Evolutionary conservation across 148 eudicot genomes (phyloP), one percentile per base, ranked within the genome.

Genomic region (Talinum fruticosum): DNA sequence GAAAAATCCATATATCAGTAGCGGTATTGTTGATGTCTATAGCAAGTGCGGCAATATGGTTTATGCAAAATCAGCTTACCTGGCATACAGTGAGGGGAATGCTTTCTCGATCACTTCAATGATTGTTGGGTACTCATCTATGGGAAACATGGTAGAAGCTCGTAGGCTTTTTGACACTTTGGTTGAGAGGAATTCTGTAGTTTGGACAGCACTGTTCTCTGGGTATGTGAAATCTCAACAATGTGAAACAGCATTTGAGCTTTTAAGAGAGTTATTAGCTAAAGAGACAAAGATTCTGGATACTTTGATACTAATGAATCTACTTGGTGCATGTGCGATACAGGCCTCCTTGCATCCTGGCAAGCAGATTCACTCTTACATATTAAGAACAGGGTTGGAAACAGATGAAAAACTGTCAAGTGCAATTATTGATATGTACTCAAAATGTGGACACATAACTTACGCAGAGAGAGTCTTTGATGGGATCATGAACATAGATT

Each of bases 11-110:
- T 95, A 85, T 62, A 71, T 95, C 62, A 85, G 87, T 57, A 91
- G 94, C 80, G 92, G 91, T 30, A 83, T 95, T 79, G 90, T 95
- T 47, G 93, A 92, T 83, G 80, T 91, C 36, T 95, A 95, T 81
- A 85, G 90, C 85, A 91, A 91, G 78, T 90, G 97, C 75, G 91
- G 92, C 12, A 77, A 82, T 38, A 85, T 95, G 89, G 86, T 81
- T 61, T 83, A 89, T 79, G 97, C 97, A 35, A 88, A 87, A 79
- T 79, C 83, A 36, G 89, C 86, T 33, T 78, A 89, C 79, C 72
- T 75, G 26, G 24, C 75, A 23, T 66, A 65, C 66, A 86, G 92
- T 66, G 35, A 35, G 49, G 80, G 85, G 65, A 95, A 89, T 67
- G 64, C 88, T 18, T 92, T 86, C 78, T 81, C 96, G 7, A 72